phyloP scores from a whole-genome alignment of 106 monocot species.

The Chionographis japonica region DNA sequence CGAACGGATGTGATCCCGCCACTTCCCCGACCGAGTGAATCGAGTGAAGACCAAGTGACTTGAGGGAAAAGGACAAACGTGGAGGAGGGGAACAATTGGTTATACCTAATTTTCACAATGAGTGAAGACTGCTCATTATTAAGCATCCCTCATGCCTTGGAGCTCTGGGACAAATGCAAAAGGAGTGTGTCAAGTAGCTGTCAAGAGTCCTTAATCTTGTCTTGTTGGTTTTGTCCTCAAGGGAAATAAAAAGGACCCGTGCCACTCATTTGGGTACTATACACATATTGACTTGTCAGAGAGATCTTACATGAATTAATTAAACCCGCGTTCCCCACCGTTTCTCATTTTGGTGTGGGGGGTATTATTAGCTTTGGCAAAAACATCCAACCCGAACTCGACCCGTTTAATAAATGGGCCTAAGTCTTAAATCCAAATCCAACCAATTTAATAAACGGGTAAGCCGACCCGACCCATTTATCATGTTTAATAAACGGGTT shows the following conservation, averaged over 20 bases:
- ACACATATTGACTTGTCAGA: not conserved
- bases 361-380: not conserved
- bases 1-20: too few relatives aligned
- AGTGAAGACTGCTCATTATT: not conserved
- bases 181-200: constrained; percentile 7
- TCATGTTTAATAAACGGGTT: too few relatives aligned
- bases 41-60: too few relatives aligned
- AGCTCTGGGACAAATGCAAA: not conserved
- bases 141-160: not conserved
- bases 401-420: too few relatives aligned
- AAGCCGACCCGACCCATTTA: too few relatives aligned
- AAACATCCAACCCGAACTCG: too few relatives aligned
- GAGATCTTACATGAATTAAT: not conserved
- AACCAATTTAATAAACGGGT: too few relatives aligned
- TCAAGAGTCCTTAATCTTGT: not conserved
- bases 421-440: too few relatives aligned
- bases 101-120: not conserved
- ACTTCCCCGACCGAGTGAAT: too few relatives aligned
- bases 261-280: not conserved
- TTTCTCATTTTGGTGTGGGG: not conserved
- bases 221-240: not conserved
- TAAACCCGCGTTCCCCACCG: not conserved
- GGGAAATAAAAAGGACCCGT: not conserved
- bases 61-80: too few relatives aligned
- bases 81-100: too few relatives aligned